phyloP scores from a whole-genome alignment of 805 yeast genomes.

The Pichia phayaonensis region DNA sequence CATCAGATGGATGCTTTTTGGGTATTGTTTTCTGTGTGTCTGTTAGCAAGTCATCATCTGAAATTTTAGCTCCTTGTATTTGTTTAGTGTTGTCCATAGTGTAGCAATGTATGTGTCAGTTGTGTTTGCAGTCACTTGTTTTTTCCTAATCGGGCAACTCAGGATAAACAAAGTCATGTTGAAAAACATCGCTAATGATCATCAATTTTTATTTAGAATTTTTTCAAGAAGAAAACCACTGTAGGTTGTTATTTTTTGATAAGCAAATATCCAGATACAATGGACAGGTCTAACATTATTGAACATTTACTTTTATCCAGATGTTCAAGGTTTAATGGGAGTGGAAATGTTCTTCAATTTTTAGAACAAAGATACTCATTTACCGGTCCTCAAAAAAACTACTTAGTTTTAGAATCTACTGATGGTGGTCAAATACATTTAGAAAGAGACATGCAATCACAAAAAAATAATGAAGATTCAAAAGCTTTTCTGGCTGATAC shows the following conservation, averaged over 20 bases:
- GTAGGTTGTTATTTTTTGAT: too few species aligned
- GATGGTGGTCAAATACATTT: constrained; percentile 22
- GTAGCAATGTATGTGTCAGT: background rate
- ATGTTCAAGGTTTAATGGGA: constrained; percentile 31
- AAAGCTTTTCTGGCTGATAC: background rate
- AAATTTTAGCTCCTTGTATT: background rate
- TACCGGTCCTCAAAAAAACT: constrained; percentile 40
- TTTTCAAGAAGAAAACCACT: background rate
- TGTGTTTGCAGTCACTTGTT: background rate
- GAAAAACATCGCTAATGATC: background rate
- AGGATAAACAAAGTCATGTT: background rate
- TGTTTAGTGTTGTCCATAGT: background rate
- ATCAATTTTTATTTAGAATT: background rate
- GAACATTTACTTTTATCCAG: constrained; percentile 41
- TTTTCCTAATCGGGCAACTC: background rate
- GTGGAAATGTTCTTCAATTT: constrained; percentile 32
- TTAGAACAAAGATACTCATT: constrained; percentile 39
- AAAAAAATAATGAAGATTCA: constrained; percentile 8
- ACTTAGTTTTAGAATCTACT: constrained; percentile 34
- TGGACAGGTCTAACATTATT: constrained; percentile 37
- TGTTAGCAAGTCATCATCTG: background rate
- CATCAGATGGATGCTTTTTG: background rate
- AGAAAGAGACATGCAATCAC: constrained; percentile 12
- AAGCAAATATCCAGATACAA: constrained; percentile 10
- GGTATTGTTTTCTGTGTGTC: background rate